Conservation (phyloP, 805 yeast genomes). For the Saturnispora dispora region DNA sequence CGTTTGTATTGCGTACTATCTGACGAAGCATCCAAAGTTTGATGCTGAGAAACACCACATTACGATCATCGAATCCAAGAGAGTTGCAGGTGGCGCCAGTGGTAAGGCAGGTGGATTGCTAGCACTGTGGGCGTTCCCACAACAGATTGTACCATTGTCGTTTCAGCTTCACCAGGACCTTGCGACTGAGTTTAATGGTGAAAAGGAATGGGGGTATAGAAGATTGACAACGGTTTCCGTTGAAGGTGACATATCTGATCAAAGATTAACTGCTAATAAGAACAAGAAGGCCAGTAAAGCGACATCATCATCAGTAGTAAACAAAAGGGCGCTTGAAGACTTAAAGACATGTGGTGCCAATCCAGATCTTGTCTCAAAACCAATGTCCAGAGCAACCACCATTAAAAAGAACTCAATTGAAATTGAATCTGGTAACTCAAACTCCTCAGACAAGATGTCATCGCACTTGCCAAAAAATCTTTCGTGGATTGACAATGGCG, state of each 20-base stretch:
- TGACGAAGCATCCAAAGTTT: slow-evolving; percentile 75
- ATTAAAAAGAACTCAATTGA: slow-evolving; percentile 30
- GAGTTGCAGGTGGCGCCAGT: slow-evolving; percentile 95
- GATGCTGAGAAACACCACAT: slow-evolving; percentile 67
- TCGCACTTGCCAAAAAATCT: slow-evolving; percentile 49
- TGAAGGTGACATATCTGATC: slow-evolving; percentile 62
- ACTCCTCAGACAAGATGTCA: slow-evolving; percentile 11
- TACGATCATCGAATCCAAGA: slow-evolving; percentile 75
- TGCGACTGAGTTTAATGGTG: slow-evolving; percentile 75
- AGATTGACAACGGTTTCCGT: slow-evolving; percentile 76
- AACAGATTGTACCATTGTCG: slow-evolving; percentile 81
- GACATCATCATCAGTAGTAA: neutral
- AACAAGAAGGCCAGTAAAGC: neutral
- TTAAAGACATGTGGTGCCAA: neutral
- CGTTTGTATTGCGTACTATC: slow-evolving; percentile 84
- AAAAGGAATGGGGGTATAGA: slow-evolving; percentile 85
- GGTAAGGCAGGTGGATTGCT: slow-evolving; percentile 96
- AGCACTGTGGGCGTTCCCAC: slow-evolving; percentile 96
- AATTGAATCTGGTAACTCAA: slow-evolving; percentile 20
- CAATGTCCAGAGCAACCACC: slow-evolving; percentile 23
- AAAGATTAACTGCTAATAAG: slow-evolving; percentile 8
- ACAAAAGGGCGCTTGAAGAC: neutral
- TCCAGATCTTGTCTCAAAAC: slow-evolving; percentile 13
- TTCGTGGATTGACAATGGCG: slow-evolving; percentile 63
- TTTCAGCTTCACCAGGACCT: slow-evolving; percentile 80